phyloP scores from a whole-genome alignment of 768 basidiomycete genomes.

The Pulveroboletus sp. region DNA sequence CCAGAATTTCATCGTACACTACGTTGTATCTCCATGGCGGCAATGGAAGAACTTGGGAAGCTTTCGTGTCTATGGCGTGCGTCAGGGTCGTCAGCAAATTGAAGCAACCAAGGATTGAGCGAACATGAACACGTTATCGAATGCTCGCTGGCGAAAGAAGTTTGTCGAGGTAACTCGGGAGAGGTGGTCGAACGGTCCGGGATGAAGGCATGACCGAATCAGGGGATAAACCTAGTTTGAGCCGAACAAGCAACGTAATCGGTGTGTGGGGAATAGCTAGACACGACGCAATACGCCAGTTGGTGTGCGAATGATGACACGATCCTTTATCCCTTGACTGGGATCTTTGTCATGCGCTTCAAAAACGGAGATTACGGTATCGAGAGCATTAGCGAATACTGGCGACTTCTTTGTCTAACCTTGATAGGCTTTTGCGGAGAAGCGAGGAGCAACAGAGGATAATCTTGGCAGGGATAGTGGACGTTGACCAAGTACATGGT shows the following conservation, averaged over 20 bases:
- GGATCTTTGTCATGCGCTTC: slow-evolving; percentile 16
- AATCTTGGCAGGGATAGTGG: background rate
- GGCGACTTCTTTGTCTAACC: slow-evolving; percentile 18
- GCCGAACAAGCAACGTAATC: slow-evolving; percentile 6
- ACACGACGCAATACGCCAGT: slow-evolving; percentile 4
- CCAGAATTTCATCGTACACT: slow-evolving; percentile 1
- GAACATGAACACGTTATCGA: slow-evolving; percentile 12
- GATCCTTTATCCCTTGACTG: slow-evolving; percentile 8
- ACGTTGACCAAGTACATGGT: background rate
- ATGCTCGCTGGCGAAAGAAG: slow-evolving; percentile 1
- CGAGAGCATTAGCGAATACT: slow-evolving; percentile 26
- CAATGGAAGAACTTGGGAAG: slow-evolving; percentile 20
- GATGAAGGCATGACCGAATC: slow-evolving; percentile 2
- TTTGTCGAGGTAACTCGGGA: slow-evolving; percentile 1
- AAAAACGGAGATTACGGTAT: slow-evolving; percentile 34
- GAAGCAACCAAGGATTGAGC: slow-evolving; percentile 9
- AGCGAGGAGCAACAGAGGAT: slow-evolving; percentile 12
- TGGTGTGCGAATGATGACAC: slow-evolving; percentile 7
- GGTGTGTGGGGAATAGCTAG: slow-evolving; percentile 8
- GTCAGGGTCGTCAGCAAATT: slow-evolving; percentile 21
- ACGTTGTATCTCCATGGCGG: slow-evolving; percentile 23
- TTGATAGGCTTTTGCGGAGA: slow-evolving; percentile 35
- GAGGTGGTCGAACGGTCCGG: slow-evolving; percentile 8
- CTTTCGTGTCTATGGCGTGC: slow-evolving; percentile 5
- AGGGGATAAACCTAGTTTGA: slow-evolving; percentile 1